phyloP scores from a whole-genome alignment of 805 yeast species.

The Nakazawaea ernobii region DNA sequence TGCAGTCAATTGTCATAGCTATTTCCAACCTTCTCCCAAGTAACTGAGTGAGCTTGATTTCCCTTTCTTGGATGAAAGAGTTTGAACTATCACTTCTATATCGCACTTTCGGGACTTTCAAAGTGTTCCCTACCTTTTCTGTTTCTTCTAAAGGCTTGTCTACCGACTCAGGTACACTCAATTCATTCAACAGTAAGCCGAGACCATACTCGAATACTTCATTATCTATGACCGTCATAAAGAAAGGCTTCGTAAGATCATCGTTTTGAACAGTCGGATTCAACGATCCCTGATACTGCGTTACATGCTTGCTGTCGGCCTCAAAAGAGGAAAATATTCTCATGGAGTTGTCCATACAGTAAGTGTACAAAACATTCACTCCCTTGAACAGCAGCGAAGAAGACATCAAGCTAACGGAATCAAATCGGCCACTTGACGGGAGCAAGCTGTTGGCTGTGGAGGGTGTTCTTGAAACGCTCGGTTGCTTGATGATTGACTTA shows the following conservation, averaged over 20 bases:
- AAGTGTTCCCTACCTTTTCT: not conserved
- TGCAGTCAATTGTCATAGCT: slow-evolving; percentile 35
- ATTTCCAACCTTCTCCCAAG: slow-evolving; percentile 27
- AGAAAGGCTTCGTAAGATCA: slow-evolving; percentile 12
- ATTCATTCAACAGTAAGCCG: slow-evolving; percentile 14
- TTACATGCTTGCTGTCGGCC: slow-evolving; percentile 47
- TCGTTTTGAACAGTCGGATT: slow-evolving; percentile 14
- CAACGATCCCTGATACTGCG: slow-evolving; percentile 51
- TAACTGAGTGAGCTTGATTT: slow-evolving; percentile 19
- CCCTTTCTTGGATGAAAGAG: slow-evolving; percentile 12
- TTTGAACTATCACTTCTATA: slow-evolving; percentile 15
- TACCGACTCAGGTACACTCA: slow-evolving; percentile 12
- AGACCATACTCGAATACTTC: slow-evolving; percentile 25
- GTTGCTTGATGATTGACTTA: not conserved
- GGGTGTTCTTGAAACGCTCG: not conserved
- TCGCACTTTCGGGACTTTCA: slow-evolving; percentile 17
- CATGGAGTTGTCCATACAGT: slow-evolving; percentile 52
- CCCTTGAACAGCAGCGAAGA: slow-evolving; percentile 29
- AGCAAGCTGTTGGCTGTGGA: slow-evolving; percentile 4
- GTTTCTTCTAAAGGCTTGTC: not conserved
- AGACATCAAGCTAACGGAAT: slow-evolving; percentile 31
- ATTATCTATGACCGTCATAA: slow-evolving; percentile 32
- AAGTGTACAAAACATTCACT: slow-evolving; percentile 55
- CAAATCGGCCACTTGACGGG: slow-evolving; percentile 17
- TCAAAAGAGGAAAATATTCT: slow-evolving; percentile 69